Evolutionary conservation across 2,329 filamentous ascomycete species (phyloP), one percentile per base, ranked within the genome.

Genomic region (Ophidiomyces ophidiicola): DNA sequence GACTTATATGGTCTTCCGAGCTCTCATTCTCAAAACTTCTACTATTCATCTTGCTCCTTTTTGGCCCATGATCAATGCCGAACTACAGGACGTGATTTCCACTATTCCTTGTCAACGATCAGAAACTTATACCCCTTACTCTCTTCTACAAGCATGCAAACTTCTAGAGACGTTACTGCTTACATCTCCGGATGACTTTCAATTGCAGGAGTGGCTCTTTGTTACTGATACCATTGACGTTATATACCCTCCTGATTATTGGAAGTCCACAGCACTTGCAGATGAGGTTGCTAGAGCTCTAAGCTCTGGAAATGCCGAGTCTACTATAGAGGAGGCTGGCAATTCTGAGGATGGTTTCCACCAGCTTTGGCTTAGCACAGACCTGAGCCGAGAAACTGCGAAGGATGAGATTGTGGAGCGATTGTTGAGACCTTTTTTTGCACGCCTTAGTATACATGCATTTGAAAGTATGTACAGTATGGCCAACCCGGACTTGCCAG

Each of bases 191-290:
- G 90, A 98, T 50, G 90, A 98, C 57, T 98, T 96, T 62, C 90
- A 96, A 59, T 73, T 96, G n/a, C 81, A 93, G 53, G 85, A 94
- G 65, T 98, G 90, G 90, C 74, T 96, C 3, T 98, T 94, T 59
- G 79, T 98, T 40, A 93, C 86, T 1, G 90, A 98, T 60, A 96
- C 88, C 10, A 87, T 94, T 47, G 90, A 98, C 52, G 87, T 90
- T 1, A 82, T 98, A 23, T 93, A 98, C 60, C 78, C 82, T 8
- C 78, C 84, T 0, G 63, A 75, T 10, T 66, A 69, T 36, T 80
- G 79, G 62, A 71, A 77, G 44, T 72, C 84, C 1, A 66, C 82
- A 2, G 84, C 84, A 2, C 71, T 96, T 4, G 80, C 82, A 0
- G 90, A 96, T 50, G 82, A 90, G 52, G 69, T 94, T 6, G 80